Base-by-base conservation (phyloP, 495 filamentous ascomycete species). In the Cudoniella acicularis region DNA sequence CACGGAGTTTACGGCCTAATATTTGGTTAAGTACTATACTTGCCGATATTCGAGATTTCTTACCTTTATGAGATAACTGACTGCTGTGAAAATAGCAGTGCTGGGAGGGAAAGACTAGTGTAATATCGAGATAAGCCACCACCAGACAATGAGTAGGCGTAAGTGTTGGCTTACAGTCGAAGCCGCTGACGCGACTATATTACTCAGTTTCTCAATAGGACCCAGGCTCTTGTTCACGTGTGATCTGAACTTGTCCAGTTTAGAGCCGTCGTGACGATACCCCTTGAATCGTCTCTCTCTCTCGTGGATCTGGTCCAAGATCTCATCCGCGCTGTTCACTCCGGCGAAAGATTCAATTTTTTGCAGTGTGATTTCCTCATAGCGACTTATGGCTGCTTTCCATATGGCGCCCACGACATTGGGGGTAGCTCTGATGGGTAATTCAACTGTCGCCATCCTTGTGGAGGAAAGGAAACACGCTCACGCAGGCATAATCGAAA, bases 61-160 rank as follows among this genome's bases (percentile, higher is more conserved):
- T 49, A 49, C 46, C 18, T 49, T n/a, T 49, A 49, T 49, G 10
- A 49, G 10, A 10, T 10, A 49, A 22, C 13, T 49, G 13, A 49
- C 46, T 22, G 20, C 46, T 49, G 46, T 49, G 46, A 49, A 49
- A 22, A 49, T 49, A 17, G 46, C 46, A 49, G 46, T 49, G 20
- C 46, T 49, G 46, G 46, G 46, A 49, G 46, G 46, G 46, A 49
- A 49, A 8, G 18, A n/a, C 46, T 49, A 49, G n/a, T 49, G 13
- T 41, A 41, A 41, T 41, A 41, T 9, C n/a, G 36, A 41, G 9
- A 41, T 41, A n/a, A 41, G 36, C 36, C 36, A 41, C n/a, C 36
- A n/a, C n/a, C 36, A 41, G n/a, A 41, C n/a, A 41, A n/a, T 41
- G 36, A 9, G 9, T 41, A 9, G 9, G 9, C 36, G n/a, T 9